Evolutionary conservation across 768 basidiomycete species (phyloP).

Genomic region (Galerina marginata): DNA sequence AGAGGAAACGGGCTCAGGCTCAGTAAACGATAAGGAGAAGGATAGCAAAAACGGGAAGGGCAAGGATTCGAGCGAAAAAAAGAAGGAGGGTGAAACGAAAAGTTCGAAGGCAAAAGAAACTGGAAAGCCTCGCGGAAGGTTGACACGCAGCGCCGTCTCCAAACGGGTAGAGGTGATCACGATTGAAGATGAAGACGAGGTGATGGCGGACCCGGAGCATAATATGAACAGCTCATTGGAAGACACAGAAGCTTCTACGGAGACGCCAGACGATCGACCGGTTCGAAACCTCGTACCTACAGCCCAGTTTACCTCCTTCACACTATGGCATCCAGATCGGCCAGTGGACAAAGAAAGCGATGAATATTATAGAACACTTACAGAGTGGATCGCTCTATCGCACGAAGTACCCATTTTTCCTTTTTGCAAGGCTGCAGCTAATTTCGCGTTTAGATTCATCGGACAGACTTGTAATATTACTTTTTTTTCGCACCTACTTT

Average conservation of each 20-base stretch:
- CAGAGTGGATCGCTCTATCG: constrained; percentile 74
- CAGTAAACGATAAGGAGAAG: constrained; percentile 1
- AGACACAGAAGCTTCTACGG: neutral
- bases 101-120: constrained; percentile 13
- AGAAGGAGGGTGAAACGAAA: constrained; percentile 8
- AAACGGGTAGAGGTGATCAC: constrained; percentile 31
- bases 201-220: constrained; percentile 16
- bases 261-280: constrained; percentile 19
- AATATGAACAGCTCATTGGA: neutral
- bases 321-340: constrained; percentile 79
- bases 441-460: constrained; percentile 27
- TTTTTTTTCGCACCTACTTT: neutral
- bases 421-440: neutral
- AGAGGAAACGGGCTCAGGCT: constrained; percentile 13
- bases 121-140: constrained; percentile 30
- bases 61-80: neutral
- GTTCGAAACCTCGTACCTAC: constrained; percentile 49
- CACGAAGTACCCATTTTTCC: constrained; percentile 53
- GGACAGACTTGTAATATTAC: constrained; percentile 17
- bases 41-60: constrained; percentile 8
- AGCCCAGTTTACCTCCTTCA: constrained; percentile 66
- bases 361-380: constrained; percentile 71
- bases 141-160: constrained; percentile 32
- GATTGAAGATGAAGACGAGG: constrained; percentile 28
- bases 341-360: constrained; percentile 72